A percentile compares a stretch with the other conserved stretches of the same genome.
These are phyloP conservation scores for Streptanthus diversifolius DNA, from an alignment of 345 rosid species.

Conservation along the genomic window DNA sequence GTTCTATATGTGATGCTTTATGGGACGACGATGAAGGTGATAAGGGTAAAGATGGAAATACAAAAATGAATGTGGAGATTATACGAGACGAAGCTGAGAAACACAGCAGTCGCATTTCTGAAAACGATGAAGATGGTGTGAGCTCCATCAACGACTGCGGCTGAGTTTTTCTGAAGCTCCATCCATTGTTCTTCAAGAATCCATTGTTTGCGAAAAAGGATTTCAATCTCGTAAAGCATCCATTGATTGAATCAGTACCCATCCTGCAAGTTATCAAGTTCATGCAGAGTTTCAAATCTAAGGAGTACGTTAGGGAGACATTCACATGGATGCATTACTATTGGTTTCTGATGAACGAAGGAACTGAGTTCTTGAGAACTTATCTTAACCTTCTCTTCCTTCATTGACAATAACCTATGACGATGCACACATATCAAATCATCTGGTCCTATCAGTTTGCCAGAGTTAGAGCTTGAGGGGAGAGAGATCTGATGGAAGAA, in stretches of 20 bases:
- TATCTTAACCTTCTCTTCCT: conserved; percentile 70
- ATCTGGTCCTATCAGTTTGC: no score
- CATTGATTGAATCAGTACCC: conserved; percentile 61
- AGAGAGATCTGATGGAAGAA: no score
- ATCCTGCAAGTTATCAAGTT: conserved; percentile 78
- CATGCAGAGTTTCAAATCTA: conserved; percentile 79
- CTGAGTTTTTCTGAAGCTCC: no score
- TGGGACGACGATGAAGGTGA: conserved; percentile 39
- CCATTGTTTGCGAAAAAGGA: conserved; percentile 79
- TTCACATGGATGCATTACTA: conserved; percentile 76
- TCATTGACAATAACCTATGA: no score
- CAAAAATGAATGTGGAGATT: conserved; percentile 52
- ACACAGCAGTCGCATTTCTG: no score
- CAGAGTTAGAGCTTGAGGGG: no score
- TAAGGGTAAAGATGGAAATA: conserved; percentile 20
- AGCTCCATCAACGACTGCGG: no score
- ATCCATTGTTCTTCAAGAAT: no score
- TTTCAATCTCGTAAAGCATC: conserved; percentile 68
- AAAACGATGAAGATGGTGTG: no score
- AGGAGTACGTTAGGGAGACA: conserved; percentile 68
- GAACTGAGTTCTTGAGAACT: conserved; percentile 62
- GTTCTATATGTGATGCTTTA: conserved; percentile 87
- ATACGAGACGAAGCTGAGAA: no score
- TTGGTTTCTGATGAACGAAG: conserved; percentile 66
- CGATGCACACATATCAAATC: no score